Percentiles rank a stretch among this genome's conserved stretches.
phyloP scores from a whole-genome alignment of 1,139 yeast species.

The Kurtzmaniella natalensis region DNA sequence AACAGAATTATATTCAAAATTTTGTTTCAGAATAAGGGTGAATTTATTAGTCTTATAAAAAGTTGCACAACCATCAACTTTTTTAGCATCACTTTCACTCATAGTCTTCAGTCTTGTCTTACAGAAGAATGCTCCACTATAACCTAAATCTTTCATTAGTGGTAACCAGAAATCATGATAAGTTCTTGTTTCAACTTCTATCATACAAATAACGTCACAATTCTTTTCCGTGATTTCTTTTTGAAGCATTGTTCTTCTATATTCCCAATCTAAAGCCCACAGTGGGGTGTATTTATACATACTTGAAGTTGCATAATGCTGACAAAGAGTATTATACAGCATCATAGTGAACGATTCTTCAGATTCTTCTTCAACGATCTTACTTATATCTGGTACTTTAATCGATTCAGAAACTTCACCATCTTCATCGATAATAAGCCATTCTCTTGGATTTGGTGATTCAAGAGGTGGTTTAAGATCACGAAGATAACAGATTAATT shows the following conservation, averaged over 20 bases:
- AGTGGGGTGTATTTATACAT: slow-evolving; percentile 94
- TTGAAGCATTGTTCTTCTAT: slow-evolving; percentile 70
- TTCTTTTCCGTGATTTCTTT: slow-evolving; percentile 63
- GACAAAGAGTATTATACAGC: slow-evolving; percentile 90
- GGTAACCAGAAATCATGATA: slow-evolving; percentile 87
- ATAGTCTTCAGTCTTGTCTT: slow-evolving; percentile 92
- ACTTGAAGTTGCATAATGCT: slow-evolving; percentile 89
- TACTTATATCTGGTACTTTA: slow-evolving; percentile 21
- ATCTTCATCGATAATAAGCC: slow-evolving; percentile 76
- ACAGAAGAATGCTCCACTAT: slow-evolving; percentile 75
- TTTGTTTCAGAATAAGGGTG: slow-evolving; percentile 63
- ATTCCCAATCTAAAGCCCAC: slow-evolving; percentile 97
- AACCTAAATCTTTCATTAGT: slow-evolving; percentile 66
- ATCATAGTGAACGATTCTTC: slow-evolving; percentile 63
- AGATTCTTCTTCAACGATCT: slow-evolving; percentile 25
- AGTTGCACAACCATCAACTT: slow-evolving; percentile 97
- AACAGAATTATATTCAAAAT: slow-evolving; percentile 81
- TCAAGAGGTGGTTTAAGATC: slow-evolving; percentile 71
- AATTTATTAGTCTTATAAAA: slow-evolving; percentile 73
- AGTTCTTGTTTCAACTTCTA: slow-evolving; percentile 89
- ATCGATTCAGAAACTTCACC: slow-evolving; percentile 55
- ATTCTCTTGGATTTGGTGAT: slow-evolving; percentile 70
- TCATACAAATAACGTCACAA: slow-evolving; percentile 83
- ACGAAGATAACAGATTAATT: slow-evolving; percentile 72
- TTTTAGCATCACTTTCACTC: slow-evolving; percentile 76